A percentile compares a stretch with the other conserved stretches of the same genome.
These are phyloP conservation scores for Bacterosira constricta DNA, from an alignment of 108 stramenopile species.

Conservation along the genomic window DNA sequence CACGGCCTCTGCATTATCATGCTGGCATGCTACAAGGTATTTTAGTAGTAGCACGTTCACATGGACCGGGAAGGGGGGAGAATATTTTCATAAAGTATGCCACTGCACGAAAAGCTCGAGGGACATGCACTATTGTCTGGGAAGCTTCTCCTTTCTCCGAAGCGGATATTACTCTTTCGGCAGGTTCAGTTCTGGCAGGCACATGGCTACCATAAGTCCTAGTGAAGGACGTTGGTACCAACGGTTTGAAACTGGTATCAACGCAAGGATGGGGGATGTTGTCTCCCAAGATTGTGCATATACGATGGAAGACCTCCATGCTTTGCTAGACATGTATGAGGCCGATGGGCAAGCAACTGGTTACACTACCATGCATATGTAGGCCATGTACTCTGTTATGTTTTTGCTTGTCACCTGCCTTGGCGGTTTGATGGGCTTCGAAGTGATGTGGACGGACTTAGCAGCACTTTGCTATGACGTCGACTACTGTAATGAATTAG, in stretches of 20 bases:
- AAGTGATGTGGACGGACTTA: too few relatives aligned
- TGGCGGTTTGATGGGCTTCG: constrained; percentile 11
- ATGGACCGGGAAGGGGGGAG: not conserved
- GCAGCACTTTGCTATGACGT: constrained; percentile 11
- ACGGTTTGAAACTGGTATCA: too few relatives aligned
- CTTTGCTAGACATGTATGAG: too few relatives aligned
- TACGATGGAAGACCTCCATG: not conserved
- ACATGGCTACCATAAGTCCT: not conserved
- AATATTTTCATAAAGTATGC: not conserved
- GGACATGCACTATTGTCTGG: constrained; percentile 18
- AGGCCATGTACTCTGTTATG: too few relatives aligned
- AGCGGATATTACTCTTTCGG: too few relatives aligned
- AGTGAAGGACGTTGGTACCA: too few relatives aligned
- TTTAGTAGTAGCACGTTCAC: not conserved
- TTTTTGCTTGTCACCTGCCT: not conserved
- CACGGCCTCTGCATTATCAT: not conserved
- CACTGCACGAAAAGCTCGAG: too few relatives aligned
- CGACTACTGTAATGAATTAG: not conserved
- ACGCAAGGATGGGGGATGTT: too few relatives aligned
- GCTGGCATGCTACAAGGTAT: not conserved
- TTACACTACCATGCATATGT: not conserved
- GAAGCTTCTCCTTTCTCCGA: constrained; percentile 3
- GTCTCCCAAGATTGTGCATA: too few relatives aligned
- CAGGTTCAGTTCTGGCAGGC: not conserved
- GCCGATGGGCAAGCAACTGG: too few relatives aligned